Percentiles rank a stretch among this genome's conserved stretches.
These are phyloP conservation scores for Macaranga tanarius DNA, from an alignment of 441 rosid species.

Conservation along the genomic window DNA sequence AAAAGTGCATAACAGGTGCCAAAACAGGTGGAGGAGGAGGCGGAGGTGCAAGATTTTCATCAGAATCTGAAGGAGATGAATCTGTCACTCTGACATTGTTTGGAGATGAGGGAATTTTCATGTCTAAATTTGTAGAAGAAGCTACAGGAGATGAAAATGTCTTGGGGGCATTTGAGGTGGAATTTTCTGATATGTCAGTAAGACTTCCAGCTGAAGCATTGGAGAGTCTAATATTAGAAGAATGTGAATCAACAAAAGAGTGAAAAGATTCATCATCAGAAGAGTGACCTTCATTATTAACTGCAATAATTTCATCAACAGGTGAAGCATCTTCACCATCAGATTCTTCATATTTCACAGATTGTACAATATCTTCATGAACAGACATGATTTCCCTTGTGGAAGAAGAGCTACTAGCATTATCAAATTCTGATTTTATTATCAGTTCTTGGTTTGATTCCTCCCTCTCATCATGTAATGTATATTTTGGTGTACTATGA, in stretches of 20 bases:
- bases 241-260: slow-evolving; percentile 58
- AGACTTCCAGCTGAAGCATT: slow-evolving; percentile 57
- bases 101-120: slow-evolving; percentile 17
- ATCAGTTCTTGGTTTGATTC: slow-evolving; percentile 31
- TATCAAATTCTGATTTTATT: slow-evolving; percentile 40
- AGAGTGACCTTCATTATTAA: slow-evolving; percentile 38
- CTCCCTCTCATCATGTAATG: slow-evolving; percentile 34
- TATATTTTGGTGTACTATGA: slow-evolving; percentile 11
- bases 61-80: slow-evolving; percentile 19
- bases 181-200: slow-evolving; percentile 38
- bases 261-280: slow-evolving; percentile 90
- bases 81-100: not conserved
- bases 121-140: slow-evolving; percentile 22
- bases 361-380: slow-evolving; percentile 41
- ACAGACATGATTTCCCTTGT: slow-evolving; percentile 70
- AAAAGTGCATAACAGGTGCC: slow-evolving; percentile 12
- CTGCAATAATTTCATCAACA: slow-evolving; percentile 34
- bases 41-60: slow-evolving; percentile 30
- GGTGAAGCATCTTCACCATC: slow-evolving; percentile 34
- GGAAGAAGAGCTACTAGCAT: slow-evolving; percentile 55
- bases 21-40: slow-evolving; percentile 42
- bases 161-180: slow-evolving; percentile 28
- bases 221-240: slow-evolving; percentile 51
- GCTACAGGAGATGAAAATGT: slow-evolving; percentile 27
- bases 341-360: slow-evolving; percentile 35